These are phyloP conservation scores for Talaromyces funiculosus DNA, from an alignment of 2,329 filamentous ascomycete species.

Conservation along the genomic window DNA sequence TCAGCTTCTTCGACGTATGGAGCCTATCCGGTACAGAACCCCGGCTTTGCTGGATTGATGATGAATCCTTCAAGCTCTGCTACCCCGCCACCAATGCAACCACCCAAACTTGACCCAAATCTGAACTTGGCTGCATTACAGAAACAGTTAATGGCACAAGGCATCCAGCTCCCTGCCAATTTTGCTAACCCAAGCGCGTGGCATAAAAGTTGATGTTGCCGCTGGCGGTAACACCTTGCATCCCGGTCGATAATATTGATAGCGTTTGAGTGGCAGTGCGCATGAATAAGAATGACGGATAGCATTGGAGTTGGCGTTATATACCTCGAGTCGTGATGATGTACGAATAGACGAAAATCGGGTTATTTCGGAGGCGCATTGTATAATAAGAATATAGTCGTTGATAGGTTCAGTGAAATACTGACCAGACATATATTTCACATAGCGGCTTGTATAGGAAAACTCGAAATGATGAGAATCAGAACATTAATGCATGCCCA, in stretches of 20 bases:
- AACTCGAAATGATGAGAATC: conserved; percentile 77
- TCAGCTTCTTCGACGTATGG: conserved; percentile 22
- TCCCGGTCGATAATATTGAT: background rate
- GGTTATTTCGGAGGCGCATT: background rate
- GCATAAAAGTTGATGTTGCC: conserved; percentile 29
- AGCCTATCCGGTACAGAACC: conserved; percentile 23
- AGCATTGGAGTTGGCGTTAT: conserved; percentile 8
- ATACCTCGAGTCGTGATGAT: background rate
- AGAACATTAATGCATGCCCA: conserved; percentile 83
- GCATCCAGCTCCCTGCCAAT: conserved; percentile 30
- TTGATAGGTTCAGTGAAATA: background rate
- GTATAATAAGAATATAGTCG: background rate
- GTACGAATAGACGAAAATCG: background rate
- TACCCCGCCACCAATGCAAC: conserved; percentile 33
- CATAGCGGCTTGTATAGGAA: conserved; percentile 85
- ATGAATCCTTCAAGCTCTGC: conserved; percentile 44
- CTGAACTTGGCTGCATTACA: conserved; percentile 33
- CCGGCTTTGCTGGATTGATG: conserved; percentile 33
- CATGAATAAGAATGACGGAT: background rate
- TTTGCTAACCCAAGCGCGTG: conserved; percentile 36
- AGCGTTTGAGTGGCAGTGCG: background rate
- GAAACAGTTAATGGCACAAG: conserved; percentile 34
- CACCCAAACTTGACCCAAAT: conserved; percentile 32
- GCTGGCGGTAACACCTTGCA: conserved; percentile 15
- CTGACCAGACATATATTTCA: conserved; percentile 40